These are phyloP conservation scores for Arthrobotrys sinensis DNA, from an alignment of 2,329 filamentous ascomycete genomes.

Conservation along the genomic window DNA sequence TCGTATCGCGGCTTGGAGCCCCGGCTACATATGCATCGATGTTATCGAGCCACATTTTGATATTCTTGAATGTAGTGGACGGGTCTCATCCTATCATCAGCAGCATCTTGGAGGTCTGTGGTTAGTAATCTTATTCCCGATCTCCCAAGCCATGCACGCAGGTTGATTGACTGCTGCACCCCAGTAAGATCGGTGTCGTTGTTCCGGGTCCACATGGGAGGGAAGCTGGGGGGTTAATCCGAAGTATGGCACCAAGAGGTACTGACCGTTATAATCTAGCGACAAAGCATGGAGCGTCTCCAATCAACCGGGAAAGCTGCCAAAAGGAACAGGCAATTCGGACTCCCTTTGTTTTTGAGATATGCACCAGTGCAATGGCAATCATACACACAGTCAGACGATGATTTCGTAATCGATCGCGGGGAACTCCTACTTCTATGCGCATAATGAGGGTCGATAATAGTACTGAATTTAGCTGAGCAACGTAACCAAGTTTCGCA, in stretches of 20 bases:
- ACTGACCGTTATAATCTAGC: conserved; percentile 58
- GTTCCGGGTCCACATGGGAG: conserved; percentile 61
- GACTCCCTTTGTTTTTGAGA: conserved; percentile 7
- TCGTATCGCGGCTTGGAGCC: conserved; percentile 41
- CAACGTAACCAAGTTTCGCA: conserved; percentile 48
- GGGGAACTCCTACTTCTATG: conserved; percentile 41
- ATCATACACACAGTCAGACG: conserved; percentile 13
- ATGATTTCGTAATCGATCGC: conserved; percentile 15
- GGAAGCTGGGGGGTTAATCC: conserved; percentile 61
- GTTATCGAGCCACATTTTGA: conserved; percentile 44
- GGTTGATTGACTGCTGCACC: conserved; percentile 51
- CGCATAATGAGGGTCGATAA: conserved; percentile 18
- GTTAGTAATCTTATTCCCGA: conserved; percentile 58
- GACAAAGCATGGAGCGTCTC: conserved; percentile 60
- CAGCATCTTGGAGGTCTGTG: conserved; percentile 37
- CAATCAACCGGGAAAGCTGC: conserved; percentile 54
- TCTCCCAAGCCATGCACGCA: conserved; percentile 52
- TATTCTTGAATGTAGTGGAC: conserved; percentile 27
- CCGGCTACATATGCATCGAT: conserved; percentile 22
- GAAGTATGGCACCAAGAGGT: conserved; percentile 56
- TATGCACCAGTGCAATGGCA: conserved; percentile 9
- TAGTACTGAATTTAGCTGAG: conserved; percentile 2
- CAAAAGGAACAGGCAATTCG: conserved; percentile 37
- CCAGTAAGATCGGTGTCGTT: conserved; percentile 61
- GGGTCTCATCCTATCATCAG: conserved; percentile 35